Base-by-base conservation (phyloP, 257 asterid species). In the Nicotiana otophora region DNA sequence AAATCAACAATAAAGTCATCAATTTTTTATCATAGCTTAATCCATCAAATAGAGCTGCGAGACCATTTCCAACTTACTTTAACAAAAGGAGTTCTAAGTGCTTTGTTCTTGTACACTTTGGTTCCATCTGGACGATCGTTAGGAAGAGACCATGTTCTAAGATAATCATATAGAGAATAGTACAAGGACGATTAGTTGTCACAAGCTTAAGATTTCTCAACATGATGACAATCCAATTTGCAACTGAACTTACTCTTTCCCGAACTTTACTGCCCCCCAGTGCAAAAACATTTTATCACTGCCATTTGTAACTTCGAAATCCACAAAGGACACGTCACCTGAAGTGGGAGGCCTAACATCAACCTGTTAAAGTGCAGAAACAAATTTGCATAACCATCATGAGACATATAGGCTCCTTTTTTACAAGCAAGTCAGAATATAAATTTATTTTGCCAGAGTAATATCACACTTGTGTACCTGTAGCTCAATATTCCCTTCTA, bases 81-180 rank as follows among this genome's bases (percentile, higher is more conserved):
- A 85, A 91, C 91, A 86, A 96, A 93, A 62, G 94, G 98, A 86
- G 96, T 93, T 89, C 99, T 88, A 63, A 93, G 97, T 65, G 99
- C 99, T 87, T 78, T 79, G 77, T 94, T 82, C 86, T 91, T 89
- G 85, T 93, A 93, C 84, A 90, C 93, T 90, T 83, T 88, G 42
- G 97, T 94, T 86, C 98, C 98, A 88, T 54, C 93, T 33, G 99
- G 99, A 81, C 88, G 93, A 64, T 83, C 82, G 31, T 84, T 84
- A 67, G 99, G 99, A 90, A 94, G 94, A 85, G 85, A 84, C 99
- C 99, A 96, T 72, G 87, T 87, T 28, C 99, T 94, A 88, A 61
- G 80, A 86, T 77, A 81, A 66, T 9, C 23, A 83, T 30, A 80
- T 19, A 48, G 6, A 23, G 20, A 34, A 63, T 57, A 64, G 23